Evolutionary conservation across 176 grass and related monocot species (phyloP), one percentile per base, ranked within the genome.

Genomic region (Typha latifolia): DNA sequence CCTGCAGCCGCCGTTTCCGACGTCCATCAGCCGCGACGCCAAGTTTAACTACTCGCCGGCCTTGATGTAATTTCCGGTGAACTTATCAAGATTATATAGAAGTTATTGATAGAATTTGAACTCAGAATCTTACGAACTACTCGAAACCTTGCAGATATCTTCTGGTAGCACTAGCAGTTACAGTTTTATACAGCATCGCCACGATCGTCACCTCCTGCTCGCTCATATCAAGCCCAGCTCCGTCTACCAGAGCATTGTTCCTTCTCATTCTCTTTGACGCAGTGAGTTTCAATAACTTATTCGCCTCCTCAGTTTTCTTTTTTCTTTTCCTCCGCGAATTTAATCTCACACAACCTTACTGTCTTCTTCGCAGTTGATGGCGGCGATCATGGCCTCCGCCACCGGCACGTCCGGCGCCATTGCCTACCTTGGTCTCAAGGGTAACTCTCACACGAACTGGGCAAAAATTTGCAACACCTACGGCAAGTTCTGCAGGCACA

Each of bases 31-130:
- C 4, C 7, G 12, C 4, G 1, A 61, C 1, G 83, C 90, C n/a
- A 79, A 95, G 66, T 95, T 87, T 69, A 79, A 69, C 6, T 19
- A 95, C 66, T 95, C 90, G 51, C 86, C 90, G 1, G 86, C 84
- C 29, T 78, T 90, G 14, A 87, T 90, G 90, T 84, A 32, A 85
- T 51, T 51, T 16, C 12, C 3, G 22, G 20, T 59, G 0, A 16
- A 43, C 10, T 61, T 12, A 4, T 12, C 21, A 0, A 2, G 1
- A n/a, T n/a, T n/a, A n/a, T n/a, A n/a, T n/a, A n/a, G 24, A 1
- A 26, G 24, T 26, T 26, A 26, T 26, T 26, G 24, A 26, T 26
- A 26, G 2, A 26, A 26, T 26, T 26, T 2, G 24, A 26, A 29
- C 27, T 29, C 27, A 29, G 27, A 29, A 3, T 3, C 27, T 29